Evolutionary conservation across 169 alveolate species (phyloP), one percentile per base, ranked within the genome.

Genomic region (Pseudocohnilembus persalinus): DNA sequence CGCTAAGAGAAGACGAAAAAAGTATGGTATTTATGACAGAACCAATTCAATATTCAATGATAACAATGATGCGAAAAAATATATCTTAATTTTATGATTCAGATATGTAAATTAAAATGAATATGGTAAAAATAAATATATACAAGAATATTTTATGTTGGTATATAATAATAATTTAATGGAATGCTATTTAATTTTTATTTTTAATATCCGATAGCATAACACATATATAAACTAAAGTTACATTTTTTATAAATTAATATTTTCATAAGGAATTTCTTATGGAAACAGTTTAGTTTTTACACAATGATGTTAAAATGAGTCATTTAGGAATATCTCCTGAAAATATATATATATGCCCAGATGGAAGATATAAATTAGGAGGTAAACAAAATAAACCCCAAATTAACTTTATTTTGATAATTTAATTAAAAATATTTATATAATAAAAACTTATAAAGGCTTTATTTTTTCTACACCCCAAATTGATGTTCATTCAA

Each of bases 1-100:
- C 84, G 11, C 31, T 79, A 0, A 79, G 34, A 28, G 84, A 79
- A 79, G 84, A 79, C 63, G 64, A 79, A 28, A n/a, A 79, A 35
- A n/a, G 76, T 29, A 79, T 79, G 84, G 84, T 73, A 49, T 79
- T 79, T 63, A 49, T 79, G 1, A 79, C 84, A 29, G 84, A 79
- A 31, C n/a, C 76, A 26, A 73, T 79, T 63, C 20, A 49, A 49
- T 49, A 4, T 11, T 11, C 68, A 11, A 4, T 49, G 20, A 11
- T 11, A 11, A 49, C 68, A 4, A 49, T 49, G 68, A 49, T 49
- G 4, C 4, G 4, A 11, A 49, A 20, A 49, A 49, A 49, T 49
- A 49, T 11, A 11, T 20, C 68, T 49, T 49, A 4, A 4, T 49
- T 49, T 49, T 49, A 49, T 49, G 20, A 49, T 20, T 11, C 26